A percentile compares a stretch with the other conserved stretches of the same genome.
Conservation (phyloP, 139 green algal genomes). For the Desmodesmus armatus region DNA sequence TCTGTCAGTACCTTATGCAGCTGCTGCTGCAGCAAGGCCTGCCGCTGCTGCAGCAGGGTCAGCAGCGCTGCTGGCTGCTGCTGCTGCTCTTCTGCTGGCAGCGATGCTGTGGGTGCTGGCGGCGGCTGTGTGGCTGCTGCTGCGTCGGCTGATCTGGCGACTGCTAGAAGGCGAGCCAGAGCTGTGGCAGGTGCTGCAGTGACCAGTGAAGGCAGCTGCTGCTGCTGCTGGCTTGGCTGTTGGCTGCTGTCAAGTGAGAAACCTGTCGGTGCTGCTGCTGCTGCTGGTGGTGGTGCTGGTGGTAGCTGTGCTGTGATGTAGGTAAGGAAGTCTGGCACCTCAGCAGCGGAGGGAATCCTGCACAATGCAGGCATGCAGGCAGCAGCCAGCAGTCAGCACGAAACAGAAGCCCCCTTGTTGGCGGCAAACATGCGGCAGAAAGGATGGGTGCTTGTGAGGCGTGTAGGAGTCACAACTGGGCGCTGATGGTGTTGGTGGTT, state of each 20-base stretch:
- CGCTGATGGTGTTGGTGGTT: no score
- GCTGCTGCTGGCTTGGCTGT: conserved; percentile 35
- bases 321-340: conserved; percentile 43
- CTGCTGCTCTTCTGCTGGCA: background rate
- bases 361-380: background rate
- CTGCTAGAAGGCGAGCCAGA: background rate
- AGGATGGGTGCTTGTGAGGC: no score
- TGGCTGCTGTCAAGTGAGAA: no score
- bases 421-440: no score
- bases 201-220: background rate
- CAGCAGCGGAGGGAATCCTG: conserved; percentile 46
- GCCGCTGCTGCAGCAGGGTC: conserved; percentile 4
- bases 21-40: background rate
- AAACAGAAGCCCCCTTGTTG: no score
- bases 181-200: background rate
- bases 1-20: background rate
- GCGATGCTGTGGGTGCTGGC: background rate
- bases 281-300: conserved; percentile 6
- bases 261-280: conserved; percentile 11
- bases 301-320: background rate
- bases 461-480: no score
- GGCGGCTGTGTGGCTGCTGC: background rate
- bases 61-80: background rate
- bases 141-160: background rate
- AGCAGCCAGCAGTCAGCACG: conserved; percentile 4